These are phyloP conservation scores for Colletotrichum neosansevieriae DNA, from an alignment of 2,329 filamentous ascomycete genomes.

Conservation along the genomic window DNA sequence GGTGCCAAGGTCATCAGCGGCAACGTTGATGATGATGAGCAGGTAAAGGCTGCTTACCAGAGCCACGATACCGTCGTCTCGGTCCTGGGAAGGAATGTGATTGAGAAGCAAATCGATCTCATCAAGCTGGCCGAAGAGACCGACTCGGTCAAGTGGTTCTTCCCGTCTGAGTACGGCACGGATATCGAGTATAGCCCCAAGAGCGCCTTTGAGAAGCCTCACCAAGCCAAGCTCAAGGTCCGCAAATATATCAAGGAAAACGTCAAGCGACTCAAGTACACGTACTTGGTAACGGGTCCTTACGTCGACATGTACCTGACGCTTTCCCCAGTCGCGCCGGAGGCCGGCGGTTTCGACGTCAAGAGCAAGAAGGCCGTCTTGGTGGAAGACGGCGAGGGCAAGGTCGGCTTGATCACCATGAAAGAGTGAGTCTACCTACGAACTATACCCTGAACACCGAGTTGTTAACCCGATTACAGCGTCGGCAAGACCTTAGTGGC, in stretches of 20 bases:
- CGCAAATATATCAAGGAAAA: constrained; percentile 68
- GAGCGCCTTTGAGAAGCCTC: constrained; percentile 72
- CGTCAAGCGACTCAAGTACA: constrained; percentile 67
- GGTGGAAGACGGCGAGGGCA: constrained; percentile 70
- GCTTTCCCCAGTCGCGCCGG: constrained; percentile 51
- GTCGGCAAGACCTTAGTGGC: constrained; percentile 76
- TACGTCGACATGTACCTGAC: constrained; percentile 74
- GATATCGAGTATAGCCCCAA: constrained; percentile 71
- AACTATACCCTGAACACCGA: too few relatives aligned
- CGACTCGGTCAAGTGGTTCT: constrained; percentile 69
- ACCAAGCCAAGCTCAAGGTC: constrained; percentile 78
- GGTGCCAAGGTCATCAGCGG: constrained; percentile 45
- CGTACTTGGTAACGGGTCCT: constrained; percentile 78
- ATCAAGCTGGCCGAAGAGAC: constrained; percentile 69
- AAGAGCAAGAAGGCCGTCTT: constrained; percentile 68
- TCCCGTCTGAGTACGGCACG: constrained; percentile 76
- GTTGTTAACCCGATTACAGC: constrained; percentile 50
- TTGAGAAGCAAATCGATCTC: constrained; percentile 72
- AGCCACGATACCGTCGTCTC: constrained; percentile 76
- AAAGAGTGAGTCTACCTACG: constrained; percentile 66
- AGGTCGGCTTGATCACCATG: constrained; percentile 78
- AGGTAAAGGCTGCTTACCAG: constrained; percentile 66
- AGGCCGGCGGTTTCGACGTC: constrained; percentile 70
- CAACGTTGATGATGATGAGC: constrained; percentile 54
- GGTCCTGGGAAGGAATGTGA: constrained; percentile 72